phyloP scores from a whole-genome alignment of 768 basidiomycete species.

The Paxillus rubicundulus region DNA sequence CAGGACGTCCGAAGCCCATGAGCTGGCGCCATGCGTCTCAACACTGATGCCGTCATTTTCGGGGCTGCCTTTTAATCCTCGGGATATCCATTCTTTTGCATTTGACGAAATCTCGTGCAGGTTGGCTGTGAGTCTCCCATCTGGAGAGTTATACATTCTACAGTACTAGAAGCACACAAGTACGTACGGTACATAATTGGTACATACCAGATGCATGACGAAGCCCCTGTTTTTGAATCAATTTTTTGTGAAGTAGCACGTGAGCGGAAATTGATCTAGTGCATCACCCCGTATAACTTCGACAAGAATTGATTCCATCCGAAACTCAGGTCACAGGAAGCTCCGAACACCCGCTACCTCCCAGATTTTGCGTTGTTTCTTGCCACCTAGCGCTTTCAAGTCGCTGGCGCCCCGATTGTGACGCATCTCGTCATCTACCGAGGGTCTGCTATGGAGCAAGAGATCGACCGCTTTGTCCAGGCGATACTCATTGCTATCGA shows the following conservation, averaged over 20 bases:
- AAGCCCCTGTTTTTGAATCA: conserved; percentile 18
- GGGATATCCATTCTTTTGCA: conserved; percentile 43
- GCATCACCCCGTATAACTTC: conserved; percentile 1
- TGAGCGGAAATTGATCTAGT: conserved; percentile 17
- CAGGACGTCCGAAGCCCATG: conserved; percentile 8
- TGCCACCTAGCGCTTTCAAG: background rate
- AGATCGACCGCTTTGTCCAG: conserved; percentile 73
- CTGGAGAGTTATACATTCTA: conserved; percentile 52
- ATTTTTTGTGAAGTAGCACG: conserved; percentile 16
- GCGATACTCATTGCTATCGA: conserved; percentile 89
- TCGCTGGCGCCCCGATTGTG: conserved; percentile 13
- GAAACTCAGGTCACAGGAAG: background rate
- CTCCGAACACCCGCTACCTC: conserved; percentile 3
- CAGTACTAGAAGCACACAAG: conserved; percentile 20
- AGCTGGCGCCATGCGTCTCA: conserved; percentile 7
- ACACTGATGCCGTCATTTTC: conserved; percentile 45
- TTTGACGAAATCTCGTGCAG: conserved; percentile 58
- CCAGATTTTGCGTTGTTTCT: background rate
- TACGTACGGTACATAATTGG: background rate
- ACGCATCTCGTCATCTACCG: conserved; percentile 17
- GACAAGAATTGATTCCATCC: background rate
- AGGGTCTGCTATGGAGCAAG: conserved; percentile 58
- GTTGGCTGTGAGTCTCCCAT: conserved; percentile 49
- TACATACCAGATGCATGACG: too few relatives aligned
- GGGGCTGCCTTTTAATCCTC: conserved; percentile 50